A percentile compares a stretch with the other conserved stretches of the same genome.
Conservation (phyloP, 2,329 filamentous ascomycete genomes). For the Curvularia sp. region DNA sequence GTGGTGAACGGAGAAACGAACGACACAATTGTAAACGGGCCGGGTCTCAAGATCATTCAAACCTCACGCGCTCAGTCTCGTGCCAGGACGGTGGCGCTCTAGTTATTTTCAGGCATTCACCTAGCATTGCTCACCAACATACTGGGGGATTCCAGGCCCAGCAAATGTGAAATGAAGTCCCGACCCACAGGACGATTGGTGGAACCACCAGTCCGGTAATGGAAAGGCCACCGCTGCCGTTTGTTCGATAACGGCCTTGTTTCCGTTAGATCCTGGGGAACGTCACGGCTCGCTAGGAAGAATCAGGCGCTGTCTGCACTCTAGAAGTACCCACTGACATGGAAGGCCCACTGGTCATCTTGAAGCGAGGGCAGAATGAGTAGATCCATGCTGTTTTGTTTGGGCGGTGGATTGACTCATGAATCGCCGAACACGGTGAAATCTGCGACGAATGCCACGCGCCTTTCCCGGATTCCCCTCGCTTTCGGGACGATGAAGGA, state of each 20-base stretch:
- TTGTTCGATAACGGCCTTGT: conserved; percentile 26
- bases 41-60: conserved; percentile 18
- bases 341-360: conserved; percentile 12
- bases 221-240: conserved; percentile 24
- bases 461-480: background rate
- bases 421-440: conserved; percentile 5
- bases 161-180: conserved; percentile 26
- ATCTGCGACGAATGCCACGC: conserved; percentile 11
- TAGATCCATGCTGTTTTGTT: conserved; percentile 2
- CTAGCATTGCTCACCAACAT: conserved; percentile 25
- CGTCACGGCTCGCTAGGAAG: conserved; percentile 27
- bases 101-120: conserved; percentile 18
- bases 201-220: conserved; percentile 30
- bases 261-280: conserved; percentile 33
- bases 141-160: conserved; percentile 28
- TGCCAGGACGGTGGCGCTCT: conserved; percentile 30
- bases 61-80: conserved; percentile 14
- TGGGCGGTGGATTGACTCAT: conserved; percentile 10
- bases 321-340: conserved; percentile 5
- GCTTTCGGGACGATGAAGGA: background rate
- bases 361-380: background rate
- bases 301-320: conserved; percentile 16
- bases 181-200: conserved; percentile 34
- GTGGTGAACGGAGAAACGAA: conserved; percentile 10
- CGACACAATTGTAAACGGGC: conserved; percentile 18